phyloP scores from a whole-genome alignment of 129 eudicot species.

The Calendula officinalis region DNA sequence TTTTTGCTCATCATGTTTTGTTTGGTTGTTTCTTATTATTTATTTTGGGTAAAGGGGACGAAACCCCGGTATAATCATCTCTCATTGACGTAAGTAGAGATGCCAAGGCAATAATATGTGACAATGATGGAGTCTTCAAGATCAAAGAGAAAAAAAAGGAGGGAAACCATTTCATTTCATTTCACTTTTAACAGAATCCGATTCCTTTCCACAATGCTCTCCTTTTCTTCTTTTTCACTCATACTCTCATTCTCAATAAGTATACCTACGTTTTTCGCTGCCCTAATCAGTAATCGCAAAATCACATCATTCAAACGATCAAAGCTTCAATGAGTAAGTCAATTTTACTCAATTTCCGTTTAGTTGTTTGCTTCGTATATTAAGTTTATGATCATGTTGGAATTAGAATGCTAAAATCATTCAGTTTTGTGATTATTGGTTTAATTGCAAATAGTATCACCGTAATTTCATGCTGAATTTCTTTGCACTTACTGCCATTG shows the following conservation, averaged over 20 bases:
- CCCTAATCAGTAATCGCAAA: not conserved
- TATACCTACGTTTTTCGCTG: not conserved
- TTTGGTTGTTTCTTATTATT: too few species aligned
- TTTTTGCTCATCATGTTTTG: too few species aligned
- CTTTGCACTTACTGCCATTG: not conserved
- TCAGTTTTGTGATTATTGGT: not conserved
- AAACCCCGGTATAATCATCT: too few species aligned
- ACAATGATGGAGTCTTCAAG: too few species aligned
- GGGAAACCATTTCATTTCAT: too few species aligned
- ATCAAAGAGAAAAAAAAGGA: too few species aligned
- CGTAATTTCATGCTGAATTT: not conserved
- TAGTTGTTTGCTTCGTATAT: not conserved
- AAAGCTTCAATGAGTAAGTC: slow-evolving; percentile 25
- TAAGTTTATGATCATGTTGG: not conserved
- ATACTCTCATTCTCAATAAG: slow-evolving; percentile 18
- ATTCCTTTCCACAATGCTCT: not conserved
- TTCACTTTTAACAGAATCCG: too few species aligned
- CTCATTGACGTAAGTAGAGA: too few species aligned
- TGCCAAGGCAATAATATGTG: too few species aligned
- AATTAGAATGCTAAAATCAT: slow-evolving; percentile 8
- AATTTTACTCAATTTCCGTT: not conserved
- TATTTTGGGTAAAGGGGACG: too few species aligned
- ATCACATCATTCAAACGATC: slow-evolving; percentile 14
- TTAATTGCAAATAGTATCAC: not conserved
- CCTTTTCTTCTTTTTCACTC: slow-evolving; percentile 28